phyloP scores from a whole-genome alignment of 169 alveolate species.

The Cytauxzoon felis region DNA sequence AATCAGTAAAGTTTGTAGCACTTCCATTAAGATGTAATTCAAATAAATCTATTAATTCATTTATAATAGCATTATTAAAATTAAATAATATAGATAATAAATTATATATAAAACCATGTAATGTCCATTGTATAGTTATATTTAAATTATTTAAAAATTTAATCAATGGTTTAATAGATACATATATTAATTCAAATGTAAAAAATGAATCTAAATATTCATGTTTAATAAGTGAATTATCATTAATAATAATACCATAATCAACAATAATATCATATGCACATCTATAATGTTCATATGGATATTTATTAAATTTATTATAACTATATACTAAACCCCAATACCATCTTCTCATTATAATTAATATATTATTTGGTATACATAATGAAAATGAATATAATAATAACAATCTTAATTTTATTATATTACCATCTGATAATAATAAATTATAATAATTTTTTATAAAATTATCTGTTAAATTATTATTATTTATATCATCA shows the following conservation, averaged over 20 bases:
- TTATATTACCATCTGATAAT: conserved; percentile 42
- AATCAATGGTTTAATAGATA: conserved; percentile 32
- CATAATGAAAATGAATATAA: conserved; percentile 33
- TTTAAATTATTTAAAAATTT: conserved; percentile 17
- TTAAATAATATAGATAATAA: conserved; percentile 4
- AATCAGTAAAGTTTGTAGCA: background rate
- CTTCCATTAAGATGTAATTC: background rate
- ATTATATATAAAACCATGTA: background rate
- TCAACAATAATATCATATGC: conserved; percentile 55
- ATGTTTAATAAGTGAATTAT: conserved; percentile 3
- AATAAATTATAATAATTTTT: background rate
- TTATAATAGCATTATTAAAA: conserved; percentile 1
- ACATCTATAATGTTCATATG: conserved; percentile 21
- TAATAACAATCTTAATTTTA: conserved; percentile 34
- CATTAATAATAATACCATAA: conserved; percentile 47
- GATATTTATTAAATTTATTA: conserved; percentile 9
- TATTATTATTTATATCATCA: no score
- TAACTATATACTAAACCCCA: conserved; percentile 45
- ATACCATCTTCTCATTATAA: conserved; percentile 39
- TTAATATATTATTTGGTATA: conserved; percentile 7
- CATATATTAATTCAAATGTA: conserved; percentile 29
- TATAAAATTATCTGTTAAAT: background rate
- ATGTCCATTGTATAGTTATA: conserved; percentile 44
- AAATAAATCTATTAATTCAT: conserved; percentile 2
- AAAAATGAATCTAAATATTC: conserved; percentile 50